Conservation (phyloP, 805 yeast genomes). For the Candida easanensis region DNA sequence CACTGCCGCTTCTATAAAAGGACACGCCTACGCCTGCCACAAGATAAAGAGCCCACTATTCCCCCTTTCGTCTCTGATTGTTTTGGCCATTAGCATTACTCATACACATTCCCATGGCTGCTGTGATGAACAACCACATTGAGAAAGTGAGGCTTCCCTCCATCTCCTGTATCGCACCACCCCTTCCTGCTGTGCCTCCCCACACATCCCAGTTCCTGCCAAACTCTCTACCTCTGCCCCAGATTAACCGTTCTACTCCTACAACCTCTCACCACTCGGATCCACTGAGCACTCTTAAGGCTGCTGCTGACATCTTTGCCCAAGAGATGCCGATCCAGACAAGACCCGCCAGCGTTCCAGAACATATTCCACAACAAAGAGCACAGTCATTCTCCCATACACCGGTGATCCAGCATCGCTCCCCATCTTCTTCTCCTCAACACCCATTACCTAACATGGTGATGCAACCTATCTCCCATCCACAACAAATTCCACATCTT, state of each 20-base stretch:
- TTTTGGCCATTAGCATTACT: no score
- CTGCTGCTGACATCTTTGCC: conserved; percentile 12
- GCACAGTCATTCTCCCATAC: neutral
- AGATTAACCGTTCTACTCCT: neutral
- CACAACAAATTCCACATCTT: neutral
- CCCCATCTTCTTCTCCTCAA: neutral
- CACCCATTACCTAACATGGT: neutral
- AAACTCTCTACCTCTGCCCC: neutral
- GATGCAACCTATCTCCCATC: neutral
- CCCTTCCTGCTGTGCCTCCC: neutral
- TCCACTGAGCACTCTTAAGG: conserved; percentile 5
- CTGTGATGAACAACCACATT: conserved; percentile 6
- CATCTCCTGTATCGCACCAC: conserved; percentile 6
- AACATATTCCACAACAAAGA: neutral
- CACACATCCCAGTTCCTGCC: no score
- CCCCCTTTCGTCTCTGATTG: no score
- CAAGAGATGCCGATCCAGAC: conserved; percentile 1
- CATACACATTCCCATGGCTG: no score
- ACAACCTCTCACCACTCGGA: neutral
- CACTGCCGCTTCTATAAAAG: neutral
- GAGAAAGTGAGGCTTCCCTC: conserved; percentile 15
- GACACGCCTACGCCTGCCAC: neutral
- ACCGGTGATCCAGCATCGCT: neutral
- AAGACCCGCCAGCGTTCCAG: conserved; percentile 1
- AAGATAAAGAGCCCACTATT: neutral